Evolutionary conservation across 768 basidiomycete genomes (phyloP).

Genomic region (Austroboletus eburneus): DNA sequence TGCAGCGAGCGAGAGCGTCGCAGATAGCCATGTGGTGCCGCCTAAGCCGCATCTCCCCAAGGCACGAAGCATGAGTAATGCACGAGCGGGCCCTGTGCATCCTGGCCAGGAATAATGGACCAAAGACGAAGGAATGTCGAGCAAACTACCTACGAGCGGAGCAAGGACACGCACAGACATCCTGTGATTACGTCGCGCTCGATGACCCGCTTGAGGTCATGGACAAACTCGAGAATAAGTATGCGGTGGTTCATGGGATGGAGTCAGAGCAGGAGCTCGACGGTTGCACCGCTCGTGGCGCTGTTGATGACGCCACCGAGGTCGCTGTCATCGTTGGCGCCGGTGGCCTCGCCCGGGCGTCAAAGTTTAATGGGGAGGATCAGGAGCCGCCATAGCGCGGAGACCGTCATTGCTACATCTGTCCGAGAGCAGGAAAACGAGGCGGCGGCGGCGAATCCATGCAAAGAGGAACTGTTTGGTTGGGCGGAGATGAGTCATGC

Average conservation of each 20-base stretch:
- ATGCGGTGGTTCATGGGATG: slow-evolving; percentile 32
- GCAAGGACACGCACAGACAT: slow-evolving; percentile 23
- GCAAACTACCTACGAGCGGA: slow-evolving; percentile 32
- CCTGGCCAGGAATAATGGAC: slow-evolving; percentile 55
- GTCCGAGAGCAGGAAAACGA: slow-evolving; percentile 34
- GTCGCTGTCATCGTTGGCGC: slow-evolving; percentile 12
- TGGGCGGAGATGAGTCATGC: slow-evolving; percentile 27
- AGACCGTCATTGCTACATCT: slow-evolving; percentile 64
- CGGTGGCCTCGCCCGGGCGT: slow-evolving; percentile 14
- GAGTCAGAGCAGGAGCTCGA: slow-evolving; percentile 64
- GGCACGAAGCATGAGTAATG: slow-evolving; percentile 34
- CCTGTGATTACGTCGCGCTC: slow-evolving; percentile 19
- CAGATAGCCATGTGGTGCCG: slow-evolving; percentile 8
- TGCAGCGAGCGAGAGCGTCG: slow-evolving; percentile 16
- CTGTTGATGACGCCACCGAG: slow-evolving; percentile 22
- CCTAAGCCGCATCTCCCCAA: slow-evolving; percentile 27
- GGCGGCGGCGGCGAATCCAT: slow-evolving; percentile 15
- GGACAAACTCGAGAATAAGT: slow-evolving; percentile 27
- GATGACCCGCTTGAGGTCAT: slow-evolving; percentile 27
- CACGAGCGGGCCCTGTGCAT: slow-evolving; percentile 32
- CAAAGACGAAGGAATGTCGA: slow-evolving; percentile 35
- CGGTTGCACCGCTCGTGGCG: slow-evolving; percentile 57
- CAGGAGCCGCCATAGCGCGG: slow-evolving; percentile 65
- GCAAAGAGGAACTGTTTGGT: slow-evolving; percentile 19
- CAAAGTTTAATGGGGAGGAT: slow-evolving; percentile 35